Conservation (phyloP, 129 eudicot species). For the Helichrysum umbraculigerum region DNA sequence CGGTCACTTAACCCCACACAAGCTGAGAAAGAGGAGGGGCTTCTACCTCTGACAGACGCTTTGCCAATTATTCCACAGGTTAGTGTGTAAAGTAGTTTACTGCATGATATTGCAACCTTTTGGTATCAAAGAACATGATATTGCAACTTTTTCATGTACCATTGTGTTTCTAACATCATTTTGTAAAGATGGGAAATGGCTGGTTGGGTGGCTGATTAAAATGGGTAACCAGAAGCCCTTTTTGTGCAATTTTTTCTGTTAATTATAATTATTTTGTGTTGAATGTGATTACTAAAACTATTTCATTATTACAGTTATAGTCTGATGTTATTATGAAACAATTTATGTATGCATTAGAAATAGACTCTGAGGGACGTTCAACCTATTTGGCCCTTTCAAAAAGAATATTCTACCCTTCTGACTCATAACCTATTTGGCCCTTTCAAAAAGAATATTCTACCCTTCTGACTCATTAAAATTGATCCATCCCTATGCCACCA, state of each 20-base stretch:
- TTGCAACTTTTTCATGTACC: too few relatives aligned
- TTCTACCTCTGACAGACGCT: constrained; percentile 89
- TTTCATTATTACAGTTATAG: too few relatives aligned
- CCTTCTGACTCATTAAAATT: too few relatives aligned
- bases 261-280: not conserved
- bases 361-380: not conserved
- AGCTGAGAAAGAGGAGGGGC: constrained; percentile 98
- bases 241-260: not conserved
- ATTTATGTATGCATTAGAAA: not conserved
- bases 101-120: too few relatives aligned
- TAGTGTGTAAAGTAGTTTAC: constrained; percentile 35
- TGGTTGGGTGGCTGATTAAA: too few relatives aligned
- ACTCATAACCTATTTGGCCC: not conserved
- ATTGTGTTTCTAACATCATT: too few relatives aligned
- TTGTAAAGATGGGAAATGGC: too few relatives aligned
- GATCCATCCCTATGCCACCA: too few relatives aligned
- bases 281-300: not conserved
- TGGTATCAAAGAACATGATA: too few relatives aligned
- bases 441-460: too few relatives aligned
- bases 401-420: too few relatives aligned
- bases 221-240: not conserved
- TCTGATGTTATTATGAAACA: not conserved
- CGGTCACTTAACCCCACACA: constrained; percentile 84
- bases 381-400: not conserved
- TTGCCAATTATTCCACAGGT: constrained; percentile 98